phyloP scores from a whole-genome alignment of 2,329 filamentous ascomycete species.

The Thermomyces lanuginosus region DNA sequence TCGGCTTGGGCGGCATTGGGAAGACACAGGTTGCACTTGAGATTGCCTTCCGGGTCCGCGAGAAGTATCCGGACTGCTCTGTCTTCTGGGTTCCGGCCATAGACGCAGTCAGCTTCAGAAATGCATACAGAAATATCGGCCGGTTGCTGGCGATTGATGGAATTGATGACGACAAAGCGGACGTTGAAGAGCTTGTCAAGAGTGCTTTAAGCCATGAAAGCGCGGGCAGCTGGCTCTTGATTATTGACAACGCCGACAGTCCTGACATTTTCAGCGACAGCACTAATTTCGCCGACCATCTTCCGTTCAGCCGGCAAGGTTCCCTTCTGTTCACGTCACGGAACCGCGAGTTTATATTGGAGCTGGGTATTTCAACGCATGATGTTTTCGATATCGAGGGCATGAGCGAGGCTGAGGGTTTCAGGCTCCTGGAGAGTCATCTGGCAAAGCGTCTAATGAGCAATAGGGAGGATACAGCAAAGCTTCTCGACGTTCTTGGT shows the following conservation, averaged over 20 bases:
- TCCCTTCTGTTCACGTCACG: constrained; percentile 18
- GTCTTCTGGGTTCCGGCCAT: too few species aligned
- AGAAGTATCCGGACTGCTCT: too few species aligned
- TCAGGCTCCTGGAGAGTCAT: constrained; percentile 7
- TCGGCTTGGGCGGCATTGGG: too few species aligned
- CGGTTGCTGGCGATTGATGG: too few species aligned
- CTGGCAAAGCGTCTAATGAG: too few species aligned
- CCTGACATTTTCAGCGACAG: constrained; percentile 11
- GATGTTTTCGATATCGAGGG: constrained; percentile 6
- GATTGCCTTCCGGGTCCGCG: too few species aligned
- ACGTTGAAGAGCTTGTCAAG: constrained; percentile 7
- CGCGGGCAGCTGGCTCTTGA: constrained; percentile 12
- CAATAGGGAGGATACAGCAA: constrained; percentile 2
- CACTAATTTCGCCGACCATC: constrained; percentile 3
- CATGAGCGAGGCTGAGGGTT: constrained; percentile 7
- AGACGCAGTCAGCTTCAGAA: too few species aligned
- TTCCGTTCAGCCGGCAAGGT: constrained; percentile 11
- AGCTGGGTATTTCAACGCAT: constrained; percentile 10
- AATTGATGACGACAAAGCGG: constrained; percentile 3
- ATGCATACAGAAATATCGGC: too few species aligned
- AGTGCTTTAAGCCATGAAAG: constrained; percentile 7
- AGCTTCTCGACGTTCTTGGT: constrained; percentile 10
- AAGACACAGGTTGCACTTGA: too few species aligned
- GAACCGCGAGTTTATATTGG: constrained; percentile 8
- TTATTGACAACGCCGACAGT: constrained; percentile 18